Conservation (phyloP, 2,329 filamentous ascomycete species). For the Ophiostoma fasciatum region DNA sequence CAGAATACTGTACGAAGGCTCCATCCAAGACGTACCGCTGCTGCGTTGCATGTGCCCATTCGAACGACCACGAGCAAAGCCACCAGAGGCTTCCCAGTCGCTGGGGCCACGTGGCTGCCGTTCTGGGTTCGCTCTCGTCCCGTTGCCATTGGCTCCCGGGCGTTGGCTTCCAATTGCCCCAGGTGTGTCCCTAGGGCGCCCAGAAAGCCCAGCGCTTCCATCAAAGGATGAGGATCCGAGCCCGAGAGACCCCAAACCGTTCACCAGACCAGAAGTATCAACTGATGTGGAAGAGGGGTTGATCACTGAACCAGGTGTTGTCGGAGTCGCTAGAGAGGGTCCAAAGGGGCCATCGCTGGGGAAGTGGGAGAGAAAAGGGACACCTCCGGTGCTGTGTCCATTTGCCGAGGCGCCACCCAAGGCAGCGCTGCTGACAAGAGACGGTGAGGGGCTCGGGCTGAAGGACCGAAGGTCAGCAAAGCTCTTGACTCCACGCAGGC, state of each 20-base stretch:
- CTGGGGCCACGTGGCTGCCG: slow-evolving; percentile 47
- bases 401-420: slow-evolving; percentile 26
- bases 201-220: slow-evolving; percentile 20
- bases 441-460: slow-evolving; percentile 83
- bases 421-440: slow-evolving; percentile 35
- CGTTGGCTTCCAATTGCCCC: slow-evolving; percentile 53
- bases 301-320: slow-evolving; percentile 20
- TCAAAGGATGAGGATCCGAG: slow-evolving; percentile 33
- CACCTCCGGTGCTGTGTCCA: slow-evolving; percentile 15
- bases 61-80: slow-evolving; percentile 39
- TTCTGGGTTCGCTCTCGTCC: slow-evolving; percentile 34
- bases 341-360: slow-evolving; percentile 21
- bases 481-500: slow-evolving; percentile 85
- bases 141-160: slow-evolving; percentile 32
- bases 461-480: slow-evolving; percentile 92
- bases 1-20: neutral
- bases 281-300: slow-evolving; percentile 13
- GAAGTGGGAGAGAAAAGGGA: slow-evolving; percentile 32
- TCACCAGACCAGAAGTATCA: slow-evolving; percentile 25
- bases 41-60: slow-evolving; percentile 48
- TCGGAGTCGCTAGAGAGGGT: slow-evolving; percentile 23
- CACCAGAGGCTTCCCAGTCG: slow-evolving; percentile 38
- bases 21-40: slow-evolving; percentile 31
- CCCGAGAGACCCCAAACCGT: slow-evolving; percentile 34
- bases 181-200: slow-evolving; percentile 31